phyloP scores from a whole-genome alignment of 345 rosid genomes.

The Acer negundo region DNA sequence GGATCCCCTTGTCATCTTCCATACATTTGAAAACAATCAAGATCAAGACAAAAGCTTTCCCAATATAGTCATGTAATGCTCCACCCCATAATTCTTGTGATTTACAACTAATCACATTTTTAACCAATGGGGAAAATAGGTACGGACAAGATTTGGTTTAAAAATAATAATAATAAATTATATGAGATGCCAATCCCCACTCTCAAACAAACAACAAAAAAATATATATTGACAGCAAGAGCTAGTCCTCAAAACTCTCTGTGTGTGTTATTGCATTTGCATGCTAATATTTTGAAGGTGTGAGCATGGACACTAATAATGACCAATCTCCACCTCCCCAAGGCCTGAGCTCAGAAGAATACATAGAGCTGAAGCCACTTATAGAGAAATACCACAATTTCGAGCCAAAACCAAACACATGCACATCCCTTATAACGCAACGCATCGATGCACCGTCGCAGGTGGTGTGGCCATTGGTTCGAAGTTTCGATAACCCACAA shows the following conservation, averaged over 20 bases:
- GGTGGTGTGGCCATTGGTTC: conserved; percentile 66
- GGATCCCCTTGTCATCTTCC: conserved; percentile 10
- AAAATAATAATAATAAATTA: neutral
- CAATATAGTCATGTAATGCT: neutral
- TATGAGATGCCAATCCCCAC: conserved; percentile 1
- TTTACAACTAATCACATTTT: conserved; percentile 6
- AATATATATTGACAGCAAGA: neutral
- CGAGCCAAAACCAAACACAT: conserved; percentile 49
- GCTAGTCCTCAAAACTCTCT: neutral
- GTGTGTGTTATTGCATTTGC: neutral
- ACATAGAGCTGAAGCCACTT: conserved; percentile 45
- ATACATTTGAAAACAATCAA: neutral
- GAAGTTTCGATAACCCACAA: conserved; percentile 69
- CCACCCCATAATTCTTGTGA: conserved; percentile 12
- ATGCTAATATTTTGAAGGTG: neutral
- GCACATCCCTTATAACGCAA: conserved; percentile 75
- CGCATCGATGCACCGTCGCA: conserved; percentile 67
- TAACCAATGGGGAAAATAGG: neutral
- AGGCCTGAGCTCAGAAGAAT: conserved; percentile 60
- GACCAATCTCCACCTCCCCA: conserved; percentile 32
- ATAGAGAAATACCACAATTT: conserved; percentile 62
- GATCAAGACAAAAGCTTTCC: conserved; percentile 22
- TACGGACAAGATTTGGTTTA: neutral
- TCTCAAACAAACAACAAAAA: neutral
- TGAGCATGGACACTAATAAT: neutral